Percentiles rank a stretch among this genome's conserved stretches.
phyloP scores from a whole-genome alignment of 1,284 basidiomycete genomes.

The Hortiboletus rubellus region DNA sequence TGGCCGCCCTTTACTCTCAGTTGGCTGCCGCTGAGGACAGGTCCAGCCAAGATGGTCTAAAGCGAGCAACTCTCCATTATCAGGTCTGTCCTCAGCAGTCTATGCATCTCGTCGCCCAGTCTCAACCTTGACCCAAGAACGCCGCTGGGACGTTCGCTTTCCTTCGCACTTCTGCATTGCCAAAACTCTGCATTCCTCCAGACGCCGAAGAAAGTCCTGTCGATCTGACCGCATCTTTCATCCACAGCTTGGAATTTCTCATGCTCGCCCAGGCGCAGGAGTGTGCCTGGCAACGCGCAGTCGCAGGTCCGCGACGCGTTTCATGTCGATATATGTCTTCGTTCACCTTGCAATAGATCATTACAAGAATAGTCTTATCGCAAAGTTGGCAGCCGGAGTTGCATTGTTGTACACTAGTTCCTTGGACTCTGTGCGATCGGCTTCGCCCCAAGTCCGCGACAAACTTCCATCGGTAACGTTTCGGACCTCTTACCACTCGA shows the following conservation, averaged over 20 bases:
- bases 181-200: conserved; percentile 53
- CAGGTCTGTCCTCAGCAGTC: conserved; percentile 51
- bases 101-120: neutral
- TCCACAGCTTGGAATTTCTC: conserved; percentile 70
- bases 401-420: conserved; percentile 69
- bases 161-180: conserved; percentile 58
- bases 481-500: neutral
- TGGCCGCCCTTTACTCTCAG: conserved; percentile 80
- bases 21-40: conserved; percentile 69
- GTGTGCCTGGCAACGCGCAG: conserved; percentile 94
- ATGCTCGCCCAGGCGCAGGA: conserved; percentile 97
- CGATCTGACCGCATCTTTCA: conserved; percentile 66
- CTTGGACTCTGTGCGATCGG: conserved; percentile 51
- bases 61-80: conserved; percentile 67
- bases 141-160: conserved; percentile 77
- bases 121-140: conserved; percentile 45
- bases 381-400: conserved; percentile 81
- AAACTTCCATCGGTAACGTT: conserved; percentile 55
- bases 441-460: conserved; percentile 46
- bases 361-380: conserved; percentile 83
- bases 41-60: conserved; percentile 73
- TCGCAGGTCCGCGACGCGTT: conserved; percentile 56
- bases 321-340: conserved; percentile 1
- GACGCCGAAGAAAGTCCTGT: conserved; percentile 54
- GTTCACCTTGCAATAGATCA: conserved; percentile 48